Conservation (phyloP, 139 green algal species). For the Dunaliella sp. region DNA sequence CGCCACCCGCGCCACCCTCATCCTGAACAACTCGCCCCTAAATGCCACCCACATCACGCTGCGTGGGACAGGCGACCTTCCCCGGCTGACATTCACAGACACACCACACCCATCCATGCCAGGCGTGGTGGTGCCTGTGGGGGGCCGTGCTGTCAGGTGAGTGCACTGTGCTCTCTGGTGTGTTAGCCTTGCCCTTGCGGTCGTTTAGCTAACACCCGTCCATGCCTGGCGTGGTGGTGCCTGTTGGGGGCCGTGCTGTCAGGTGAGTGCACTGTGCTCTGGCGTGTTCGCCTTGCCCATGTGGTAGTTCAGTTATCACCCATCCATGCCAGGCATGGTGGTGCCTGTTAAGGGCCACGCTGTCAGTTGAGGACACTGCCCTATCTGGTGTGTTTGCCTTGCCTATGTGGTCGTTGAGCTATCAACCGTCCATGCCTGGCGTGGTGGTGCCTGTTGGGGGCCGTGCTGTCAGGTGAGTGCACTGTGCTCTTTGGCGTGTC, state of each 20-base stretch:
- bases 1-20: constrained; percentile 19
- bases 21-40: constrained; percentile 43
- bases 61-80: constrained; percentile 36
- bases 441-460: not conserved
- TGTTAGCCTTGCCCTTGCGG: too few species aligned
- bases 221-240: not conserved
- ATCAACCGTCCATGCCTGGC: not conserved
- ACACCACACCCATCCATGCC: not conserved
- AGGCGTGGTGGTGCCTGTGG: not conserved
- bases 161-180: too few species aligned
- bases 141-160: not conserved
- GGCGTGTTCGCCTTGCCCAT: too few species aligned
- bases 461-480: not conserved
- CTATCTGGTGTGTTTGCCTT: too few species aligned
- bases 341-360: not conserved
- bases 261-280: not conserved
- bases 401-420: too few species aligned
- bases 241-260: not conserved
- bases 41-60: constrained; percentile 34
- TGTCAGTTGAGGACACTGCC: not conserved
- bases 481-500: too few species aligned
- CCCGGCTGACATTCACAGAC: constrained; percentile 34
- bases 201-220: too few species aligned
- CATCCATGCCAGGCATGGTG: not conserved
- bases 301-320: too few species aligned